Base-by-base conservation (phyloP, 2,329 filamentous ascomycete genomes). In the Penicillium brasilianum region DNA sequence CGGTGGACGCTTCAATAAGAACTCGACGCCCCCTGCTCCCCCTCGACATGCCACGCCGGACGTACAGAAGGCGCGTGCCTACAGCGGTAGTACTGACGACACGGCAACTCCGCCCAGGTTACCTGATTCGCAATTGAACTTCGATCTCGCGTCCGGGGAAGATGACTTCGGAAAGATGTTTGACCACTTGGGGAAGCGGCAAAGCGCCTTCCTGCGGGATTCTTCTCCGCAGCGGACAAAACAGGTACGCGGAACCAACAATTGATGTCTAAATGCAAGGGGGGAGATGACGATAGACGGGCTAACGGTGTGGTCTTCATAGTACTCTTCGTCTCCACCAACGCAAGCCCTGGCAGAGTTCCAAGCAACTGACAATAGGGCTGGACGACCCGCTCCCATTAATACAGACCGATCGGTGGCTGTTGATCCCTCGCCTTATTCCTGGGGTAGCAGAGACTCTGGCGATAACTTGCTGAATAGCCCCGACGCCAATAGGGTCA, bases 81-180 rank as follows among this genome's bases (percentile, higher is more conserved):
- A 82, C 76, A 85, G 83, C 4, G 72, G 77, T 34, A 84, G 81
- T 58, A 85, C 83, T 50, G 80, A 81, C 28, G 83, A 81, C 74
- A 79, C 81, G 14, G 78, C 80, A 7, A 82, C 80, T 2, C 81
- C 84, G 5, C 84, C 84, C 9, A 83, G 81, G 64, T 71, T 86
- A 16, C 69, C 77, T 13, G 82, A 85, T 55, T 74, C 76, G 1
- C 75, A 80, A 52, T 69, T 82, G 25, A 55, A 59, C 18, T 39
- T 59, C 28, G 73, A 76, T 43, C 68, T 82, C 32, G 77, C 74
- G 16, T 69, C 72, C 16, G 56, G 51, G 41, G 72, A 74, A n/a
- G 78, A 78, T 50, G 77, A 77, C 43, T 85, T 85, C 62, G 81
- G 79, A 9, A 81, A 81, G 66, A 82, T 86, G 78, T 85, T 86